A percentile compares a stretch with the other conserved stretches of the same genome.
These are phyloP conservation scores for Neolentinus lepideus DNA, from an alignment of 1,284 basidiomycete genomes.

Conservation along the genomic window DNA sequence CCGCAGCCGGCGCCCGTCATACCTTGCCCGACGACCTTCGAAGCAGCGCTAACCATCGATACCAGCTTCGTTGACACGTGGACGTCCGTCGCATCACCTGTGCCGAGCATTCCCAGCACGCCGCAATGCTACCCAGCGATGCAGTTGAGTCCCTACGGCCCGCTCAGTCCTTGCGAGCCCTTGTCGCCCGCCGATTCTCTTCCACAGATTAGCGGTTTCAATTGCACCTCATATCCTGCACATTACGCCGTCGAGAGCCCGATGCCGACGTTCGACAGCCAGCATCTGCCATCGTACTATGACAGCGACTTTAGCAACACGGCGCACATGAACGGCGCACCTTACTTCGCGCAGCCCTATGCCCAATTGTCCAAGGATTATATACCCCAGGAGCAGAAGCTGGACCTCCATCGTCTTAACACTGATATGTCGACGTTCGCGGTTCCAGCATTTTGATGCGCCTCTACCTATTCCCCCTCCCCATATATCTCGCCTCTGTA, in stretches of 20 bases:
- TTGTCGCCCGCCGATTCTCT: neutral
- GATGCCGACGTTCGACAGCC: neutral
- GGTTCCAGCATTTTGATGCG: neutral
- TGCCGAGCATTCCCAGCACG: constrained; percentile 23
- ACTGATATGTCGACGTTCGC: neutral
- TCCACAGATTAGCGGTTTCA: neutral
- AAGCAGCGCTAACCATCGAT: constrained; percentile 16
- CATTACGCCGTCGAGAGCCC: neutral
- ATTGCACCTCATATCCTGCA: neutral
- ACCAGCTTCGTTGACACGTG: constrained; percentile 19
- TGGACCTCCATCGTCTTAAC: neutral
- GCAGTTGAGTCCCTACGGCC: neutral
- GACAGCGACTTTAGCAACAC: neutral
- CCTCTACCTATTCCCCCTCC: neutral
- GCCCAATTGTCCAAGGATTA: neutral
- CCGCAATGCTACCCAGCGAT: constrained; percentile 16
- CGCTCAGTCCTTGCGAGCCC: neutral
- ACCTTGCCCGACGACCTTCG: constrained; percentile 11
- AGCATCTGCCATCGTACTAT: neutral
- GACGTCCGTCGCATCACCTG: constrained; percentile 18
- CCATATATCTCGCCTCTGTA: neutral
- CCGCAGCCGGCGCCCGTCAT: constrained; percentile 11
- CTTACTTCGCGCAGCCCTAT: neutral
- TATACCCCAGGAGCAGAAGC: neutral
- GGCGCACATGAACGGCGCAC: neutral